Base-by-base conservation (phyloP, 257 asterid genomes). In the Solanum gracilifrons region DNA sequence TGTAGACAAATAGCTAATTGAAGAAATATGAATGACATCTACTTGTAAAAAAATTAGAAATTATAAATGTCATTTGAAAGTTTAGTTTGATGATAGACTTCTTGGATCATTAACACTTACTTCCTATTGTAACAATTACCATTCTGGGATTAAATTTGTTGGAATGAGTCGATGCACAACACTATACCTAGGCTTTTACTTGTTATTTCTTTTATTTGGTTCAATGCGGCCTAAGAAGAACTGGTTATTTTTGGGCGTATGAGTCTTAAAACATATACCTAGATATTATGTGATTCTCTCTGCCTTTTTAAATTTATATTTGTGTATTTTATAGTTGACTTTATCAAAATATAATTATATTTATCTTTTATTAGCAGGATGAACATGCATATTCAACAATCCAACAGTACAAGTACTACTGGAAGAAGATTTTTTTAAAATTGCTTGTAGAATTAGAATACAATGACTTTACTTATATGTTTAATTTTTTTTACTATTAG, bases 211-310 rank as follows among this genome's bases (percentile, higher is more conserved):
- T 23, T 75, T 80, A 88, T 32, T 73, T 94, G 99, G 95, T 97
- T 89, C 99, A 97, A 90, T 97, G 98, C 75, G 98, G 98, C 58
- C 88, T 95, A 86, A 98, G 98, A 35, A 94, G 98, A 86, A 90
- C 97, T 0, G 98, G 99, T 43, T 86, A 93, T 86, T 97, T 95
- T 13, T 97, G 98, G 98, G 99, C 98, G 29, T 94, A 97, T 31
- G 98, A 97, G 86, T 91, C 92, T 7, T 97, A 90, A 12, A 93
- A 89, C 10, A 46, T 4, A 46, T 46, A 46, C 18, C 18, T 1
- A 13, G 55, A 46, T 51, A 51, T 51, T 51, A 51, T 18, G 4
- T 51, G 23, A 51, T 51, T 51, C 4, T 18, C 9, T 18, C 9
- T 51, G 2, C 23, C 3, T 51, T 51, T 51, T 51, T 6, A 51